A percentile compares a stretch with the other conserved stretches of the same genome.
phyloP scores from a whole-genome alignment of 108 stramenopile genomes.

The Poteriospumella lacustris region DNA sequence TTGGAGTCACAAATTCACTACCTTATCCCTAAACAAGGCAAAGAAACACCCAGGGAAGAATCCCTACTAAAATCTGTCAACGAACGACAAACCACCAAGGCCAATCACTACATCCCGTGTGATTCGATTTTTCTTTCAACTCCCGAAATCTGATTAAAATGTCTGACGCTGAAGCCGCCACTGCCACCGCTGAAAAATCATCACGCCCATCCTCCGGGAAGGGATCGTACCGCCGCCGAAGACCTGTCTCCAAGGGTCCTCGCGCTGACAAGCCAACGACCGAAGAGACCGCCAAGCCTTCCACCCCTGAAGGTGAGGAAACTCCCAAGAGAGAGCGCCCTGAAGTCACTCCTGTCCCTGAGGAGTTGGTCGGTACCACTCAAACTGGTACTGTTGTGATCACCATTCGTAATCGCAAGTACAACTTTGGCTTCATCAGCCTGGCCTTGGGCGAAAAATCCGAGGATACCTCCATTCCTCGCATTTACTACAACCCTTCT shows the following conservation, averaged over 20 bases:
- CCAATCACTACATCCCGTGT: background rate
- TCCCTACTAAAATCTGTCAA: background rate
- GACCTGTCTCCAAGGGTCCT: background rate
- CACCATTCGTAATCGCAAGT: background rate
- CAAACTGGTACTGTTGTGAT: background rate
- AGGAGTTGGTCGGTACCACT: background rate
- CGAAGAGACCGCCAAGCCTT: background rate
- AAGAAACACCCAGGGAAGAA: background rate
- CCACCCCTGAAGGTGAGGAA: background rate
- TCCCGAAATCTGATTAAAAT: background rate
- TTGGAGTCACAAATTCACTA: too few relatives aligned
- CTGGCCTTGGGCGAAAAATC: too few relatives aligned
- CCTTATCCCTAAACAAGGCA: background rate
- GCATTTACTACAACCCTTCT: background rate
- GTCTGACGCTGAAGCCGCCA: background rate
- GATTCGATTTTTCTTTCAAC: background rate
- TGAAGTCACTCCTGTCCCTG: background rate
- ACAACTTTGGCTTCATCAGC: background rate
- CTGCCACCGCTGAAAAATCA: background rate
- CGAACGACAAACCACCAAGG: background rate
- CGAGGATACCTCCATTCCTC: background rate
- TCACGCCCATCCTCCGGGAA: too few relatives aligned
- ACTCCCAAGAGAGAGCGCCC: background rate
- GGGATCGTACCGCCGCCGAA: background rate
- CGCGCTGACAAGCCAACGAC: background rate